Conservation (phyloP, 129 eudicot species). For the Artemisia tridentata region DNA sequence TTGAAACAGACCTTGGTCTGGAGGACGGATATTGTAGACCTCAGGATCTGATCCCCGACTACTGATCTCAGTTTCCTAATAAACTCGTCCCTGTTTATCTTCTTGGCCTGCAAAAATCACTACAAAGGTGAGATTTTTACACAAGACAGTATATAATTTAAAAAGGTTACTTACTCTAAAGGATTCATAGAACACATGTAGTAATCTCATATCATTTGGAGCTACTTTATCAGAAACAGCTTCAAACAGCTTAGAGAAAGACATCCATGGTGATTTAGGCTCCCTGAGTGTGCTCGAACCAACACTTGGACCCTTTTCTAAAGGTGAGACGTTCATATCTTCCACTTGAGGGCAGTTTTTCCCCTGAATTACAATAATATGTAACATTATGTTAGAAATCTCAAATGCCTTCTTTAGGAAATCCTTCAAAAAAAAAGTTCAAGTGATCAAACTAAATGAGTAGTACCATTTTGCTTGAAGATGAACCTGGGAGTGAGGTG, state of each 20-base stretch:
- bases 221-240: conserved; percentile 47
- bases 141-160: background rate
- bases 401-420: background rate
- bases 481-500: conserved; percentile 22
- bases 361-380: conserved; percentile 23
- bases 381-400: conserved; percentile 1
- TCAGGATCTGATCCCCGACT: conserved; percentile 54
- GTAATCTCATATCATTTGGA: conserved; percentile 39
- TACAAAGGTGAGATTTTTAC: background rate
- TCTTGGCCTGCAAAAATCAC: conserved; percentile 35
- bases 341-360: conserved; percentile 17
- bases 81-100: conserved; percentile 48
- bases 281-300: conserved; percentile 40
- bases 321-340: conserved; percentile 9
- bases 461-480: conserved; percentile 27
- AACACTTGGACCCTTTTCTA: conserved; percentile 32
- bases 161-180: conserved; percentile 39
- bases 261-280: conserved; percentile 72
- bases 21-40: conserved; percentile 47
- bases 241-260: conserved; percentile 48
- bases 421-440: background rate
- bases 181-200: conserved; percentile 36
- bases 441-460: background rate
- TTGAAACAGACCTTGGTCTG: conserved; percentile 50
- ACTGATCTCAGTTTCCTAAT: conserved; percentile 49